phyloP scores from a whole-genome alignment of 345 rosid species.

The Trapa bicornis region DNA sequence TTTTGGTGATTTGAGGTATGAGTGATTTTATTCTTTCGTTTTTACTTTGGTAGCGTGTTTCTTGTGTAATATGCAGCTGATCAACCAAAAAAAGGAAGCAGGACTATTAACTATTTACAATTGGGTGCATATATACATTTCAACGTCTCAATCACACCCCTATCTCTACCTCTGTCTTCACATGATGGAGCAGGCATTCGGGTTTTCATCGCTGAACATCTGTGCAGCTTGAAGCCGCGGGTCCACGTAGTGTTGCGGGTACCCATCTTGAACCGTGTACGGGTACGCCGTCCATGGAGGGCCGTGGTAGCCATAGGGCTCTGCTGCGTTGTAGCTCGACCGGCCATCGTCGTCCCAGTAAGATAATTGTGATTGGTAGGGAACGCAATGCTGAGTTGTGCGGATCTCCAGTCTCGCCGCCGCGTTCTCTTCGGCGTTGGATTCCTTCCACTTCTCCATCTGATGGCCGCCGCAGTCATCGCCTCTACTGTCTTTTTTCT shows the following conservation, averaged over 20 bases:
- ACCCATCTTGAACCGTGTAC: constrained; percentile 5
- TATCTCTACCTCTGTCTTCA: neutral
- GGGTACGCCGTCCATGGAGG: neutral
- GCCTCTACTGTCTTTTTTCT: constrained; percentile 9
- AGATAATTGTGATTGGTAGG: constrained; percentile 17
- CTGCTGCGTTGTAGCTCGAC: neutral
- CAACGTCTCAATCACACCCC: neutral
- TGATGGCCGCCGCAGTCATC: neutral
- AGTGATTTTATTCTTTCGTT: neutral
- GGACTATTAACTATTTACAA: neutral
- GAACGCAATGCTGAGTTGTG: constrained; percentile 36
- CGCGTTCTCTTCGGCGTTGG: constrained; percentile 1
- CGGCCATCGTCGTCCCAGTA: constrained; percentile 8
- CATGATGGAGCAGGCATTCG: constrained; percentile 12
- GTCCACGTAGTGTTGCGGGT: constrained; percentile 4
- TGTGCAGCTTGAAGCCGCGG: constrained; percentile 11
- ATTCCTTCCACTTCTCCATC: constrained; percentile 8
- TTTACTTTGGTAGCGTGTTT: too few species aligned
- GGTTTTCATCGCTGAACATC: constrained; percentile 14
- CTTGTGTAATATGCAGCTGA: too few species aligned
- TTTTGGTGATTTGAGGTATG: neutral
- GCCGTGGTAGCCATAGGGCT: neutral
- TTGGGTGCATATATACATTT: neutral
- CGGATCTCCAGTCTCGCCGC: constrained; percentile 33
- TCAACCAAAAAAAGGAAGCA: too few species aligned